Evolutionary conservation across 2,329 filamentous ascomycete genomes (phyloP).

Genomic region (Aspergillus melleus): DNA sequence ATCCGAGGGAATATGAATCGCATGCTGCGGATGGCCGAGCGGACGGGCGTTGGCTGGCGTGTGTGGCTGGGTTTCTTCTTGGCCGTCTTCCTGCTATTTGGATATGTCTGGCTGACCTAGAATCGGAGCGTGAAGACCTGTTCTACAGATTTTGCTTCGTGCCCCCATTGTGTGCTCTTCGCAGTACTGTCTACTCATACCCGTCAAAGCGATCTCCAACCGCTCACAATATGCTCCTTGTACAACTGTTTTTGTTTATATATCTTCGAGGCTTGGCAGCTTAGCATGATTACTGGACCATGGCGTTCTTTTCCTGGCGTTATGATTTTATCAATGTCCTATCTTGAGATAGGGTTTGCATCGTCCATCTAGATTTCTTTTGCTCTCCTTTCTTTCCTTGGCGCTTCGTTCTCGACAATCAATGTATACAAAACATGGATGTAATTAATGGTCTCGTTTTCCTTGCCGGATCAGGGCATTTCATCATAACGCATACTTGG

Average conservation of each 20-base stretch:
- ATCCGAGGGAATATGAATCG: slow-evolving; percentile 92
- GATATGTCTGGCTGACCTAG: slow-evolving; percentile 87
- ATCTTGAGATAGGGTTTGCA: not conserved
- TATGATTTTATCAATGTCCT: not conserved
- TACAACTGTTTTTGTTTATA: not conserved
- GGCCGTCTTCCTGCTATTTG: slow-evolving; percentile 78
- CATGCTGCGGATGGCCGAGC: slow-evolving; percentile 94
- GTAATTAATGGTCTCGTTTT: not conserved
- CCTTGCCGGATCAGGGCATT: not conserved
- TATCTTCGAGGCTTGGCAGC: not conserved
- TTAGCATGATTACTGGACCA: not conserved
- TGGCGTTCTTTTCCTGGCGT: not conserved
- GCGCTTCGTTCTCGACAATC: not conserved
- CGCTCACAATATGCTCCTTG: not conserved
- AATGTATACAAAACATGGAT: not conserved
- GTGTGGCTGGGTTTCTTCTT: slow-evolving; percentile 90
- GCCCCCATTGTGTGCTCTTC: not conserved
- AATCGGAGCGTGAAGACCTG: slow-evolving; percentile 20
- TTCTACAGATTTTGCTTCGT: not conserved
- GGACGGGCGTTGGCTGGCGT: slow-evolving; percentile 92
- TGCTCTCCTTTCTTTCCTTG: not conserved
- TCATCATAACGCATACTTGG: slow-evolving; percentile 10
- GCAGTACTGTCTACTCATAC: not conserved
- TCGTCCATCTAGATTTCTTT: not conserved
- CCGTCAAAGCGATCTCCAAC: not conserved